These are phyloP conservation scores for Grigorovia transvaalensis DNA, from an alignment of 805 yeast genomes.

Conservation along the genomic window DNA sequence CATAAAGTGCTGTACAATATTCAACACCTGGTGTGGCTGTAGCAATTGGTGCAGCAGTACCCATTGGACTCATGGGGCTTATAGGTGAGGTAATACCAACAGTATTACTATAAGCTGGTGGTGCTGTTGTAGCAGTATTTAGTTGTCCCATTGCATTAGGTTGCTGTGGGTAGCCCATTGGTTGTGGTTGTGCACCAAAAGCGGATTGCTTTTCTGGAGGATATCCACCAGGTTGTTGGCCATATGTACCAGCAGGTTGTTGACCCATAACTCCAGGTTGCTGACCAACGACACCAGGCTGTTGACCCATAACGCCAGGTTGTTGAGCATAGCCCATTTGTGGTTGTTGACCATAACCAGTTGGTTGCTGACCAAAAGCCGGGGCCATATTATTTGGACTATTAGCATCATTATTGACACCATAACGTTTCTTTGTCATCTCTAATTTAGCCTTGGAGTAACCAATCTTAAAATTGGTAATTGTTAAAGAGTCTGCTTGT, in stretches of 20 bases:
- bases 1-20: conserved; percentile 83
- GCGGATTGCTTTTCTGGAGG: not conserved
- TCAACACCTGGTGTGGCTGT: conserved; percentile 34
- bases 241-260: not conserved
- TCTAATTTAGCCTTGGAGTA: conserved; percentile 80
- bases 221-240: conserved; percentile 1
- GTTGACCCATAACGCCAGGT: conserved; percentile 1
- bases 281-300: conserved; percentile 1
- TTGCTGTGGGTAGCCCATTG: not conserved
- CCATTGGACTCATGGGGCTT: conserved; percentile 4
- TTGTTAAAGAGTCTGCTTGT: conserved; percentile 76
- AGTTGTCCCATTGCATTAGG: not conserved
- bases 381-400: not conserved
- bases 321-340: conserved; percentile 2
- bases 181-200: not conserved
- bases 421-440: conserved; percentile 68
- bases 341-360: conserved; percentile 1
- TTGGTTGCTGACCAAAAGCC: not conserved
- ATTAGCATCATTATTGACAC: conserved; percentile 23
- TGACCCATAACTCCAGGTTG: not conserved
- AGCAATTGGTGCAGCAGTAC: conserved; percentile 6
- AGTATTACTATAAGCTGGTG: conserved; percentile 1
- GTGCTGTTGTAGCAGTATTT: not conserved
- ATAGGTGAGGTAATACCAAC: not conserved
- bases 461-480: conserved; percentile 82